These are phyloP conservation scores for Endothia cerciana DNA, from an alignment of 2,329 filamentous ascomycete species.

Conservation along the genomic window DNA sequence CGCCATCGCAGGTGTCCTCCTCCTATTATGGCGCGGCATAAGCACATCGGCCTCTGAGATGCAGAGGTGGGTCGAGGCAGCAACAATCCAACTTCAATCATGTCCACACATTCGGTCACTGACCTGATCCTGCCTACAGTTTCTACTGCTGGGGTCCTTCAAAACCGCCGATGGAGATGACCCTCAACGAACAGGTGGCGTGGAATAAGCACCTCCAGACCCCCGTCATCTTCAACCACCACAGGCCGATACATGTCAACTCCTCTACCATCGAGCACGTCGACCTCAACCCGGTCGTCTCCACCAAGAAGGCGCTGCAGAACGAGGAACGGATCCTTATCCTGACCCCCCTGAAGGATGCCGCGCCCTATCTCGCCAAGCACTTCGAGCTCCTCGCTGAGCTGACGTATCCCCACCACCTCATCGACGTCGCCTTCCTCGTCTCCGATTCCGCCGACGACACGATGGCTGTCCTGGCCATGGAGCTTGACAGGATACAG, in stretches of 20 bases:
- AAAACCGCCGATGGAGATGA: constrained; percentile 96
- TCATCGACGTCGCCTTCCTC: constrained; percentile 94
- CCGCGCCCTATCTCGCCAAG: constrained; percentile 77
- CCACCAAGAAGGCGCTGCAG: constrained; percentile 74
- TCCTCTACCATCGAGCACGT: constrained; percentile 76
- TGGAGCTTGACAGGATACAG: constrained; percentile 88
- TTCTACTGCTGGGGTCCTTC: constrained; percentile 97
- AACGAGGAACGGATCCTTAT: constrained; percentile 91
- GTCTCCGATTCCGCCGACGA: constrained; percentile 92
- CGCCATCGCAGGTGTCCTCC: constrained; percentile 68
- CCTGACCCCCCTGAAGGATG: constrained; percentile 90
- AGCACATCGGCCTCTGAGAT: constrained; percentile 81
- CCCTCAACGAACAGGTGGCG: constrained; percentile 82
- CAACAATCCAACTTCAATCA: not conserved
- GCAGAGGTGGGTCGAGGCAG: constrained; percentile 71
- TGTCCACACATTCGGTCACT: not conserved
- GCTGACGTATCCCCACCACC: constrained; percentile 89
- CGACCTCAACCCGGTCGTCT: constrained; percentile 83
- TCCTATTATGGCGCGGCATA: constrained; percentile 89
- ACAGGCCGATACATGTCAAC: constrained; percentile 85
- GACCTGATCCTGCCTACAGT: constrained; percentile 50
- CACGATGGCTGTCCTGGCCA: constrained; percentile 81
- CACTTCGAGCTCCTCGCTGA: constrained; percentile 93
- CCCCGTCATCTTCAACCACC: constrained; percentile 95
- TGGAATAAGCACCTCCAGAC: constrained; percentile 91